Evolutionary conservation across 495 filamentous ascomycete species (phyloP).

Genomic region (Penicillium coprophilum): DNA sequence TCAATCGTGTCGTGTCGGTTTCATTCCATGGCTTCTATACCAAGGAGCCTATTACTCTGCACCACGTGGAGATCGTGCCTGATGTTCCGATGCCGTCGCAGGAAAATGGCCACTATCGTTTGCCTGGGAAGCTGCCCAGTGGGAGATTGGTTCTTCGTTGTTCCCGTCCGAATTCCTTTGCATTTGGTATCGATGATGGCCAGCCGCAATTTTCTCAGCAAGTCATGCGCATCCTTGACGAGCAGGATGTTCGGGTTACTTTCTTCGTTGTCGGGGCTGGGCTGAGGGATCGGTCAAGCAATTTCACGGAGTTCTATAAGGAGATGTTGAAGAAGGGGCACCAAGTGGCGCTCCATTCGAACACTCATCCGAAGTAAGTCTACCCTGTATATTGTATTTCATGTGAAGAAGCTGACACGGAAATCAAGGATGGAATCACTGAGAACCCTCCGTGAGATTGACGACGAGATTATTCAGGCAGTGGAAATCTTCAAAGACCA

Average conservation of each 20-base stretch:
- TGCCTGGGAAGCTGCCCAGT: constrained; percentile 62
- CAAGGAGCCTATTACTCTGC: constrained; percentile 50
- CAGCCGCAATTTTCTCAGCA: constrained; percentile 59
- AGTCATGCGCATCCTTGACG: constrained; percentile 64
- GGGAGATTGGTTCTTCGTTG: constrained; percentile 64
- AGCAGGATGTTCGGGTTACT: constrained; percentile 65
- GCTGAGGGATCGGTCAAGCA: constrained; percentile 57
- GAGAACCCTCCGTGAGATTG: constrained; percentile 55
- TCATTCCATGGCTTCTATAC: constrained; percentile 70
- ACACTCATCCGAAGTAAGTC: constrained; percentile 65
- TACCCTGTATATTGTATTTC: background rate
- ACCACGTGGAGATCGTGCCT: constrained; percentile 64
- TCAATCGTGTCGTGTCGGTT: constrained; percentile 59
- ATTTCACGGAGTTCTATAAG: constrained; percentile 62
- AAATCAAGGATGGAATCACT: constrained; percentile 61
- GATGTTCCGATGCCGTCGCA: constrained; percentile 41
- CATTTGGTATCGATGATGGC: constrained; percentile 81
- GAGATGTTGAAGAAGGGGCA: constrained; percentile 66
- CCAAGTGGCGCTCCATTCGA: constrained; percentile 73
- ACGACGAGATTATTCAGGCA: constrained; percentile 67
- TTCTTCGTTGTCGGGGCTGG: constrained; percentile 77
- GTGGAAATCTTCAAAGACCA: constrained; percentile 54
- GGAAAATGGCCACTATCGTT: constrained; percentile 36
- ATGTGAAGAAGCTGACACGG: constrained; percentile 6
- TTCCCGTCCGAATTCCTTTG: constrained; percentile 70